These are phyloP conservation scores for Sporothrix schenckii DNA, from an alignment of 2,329 filamentous ascomycete genomes.

Conservation along the genomic window DNA sequence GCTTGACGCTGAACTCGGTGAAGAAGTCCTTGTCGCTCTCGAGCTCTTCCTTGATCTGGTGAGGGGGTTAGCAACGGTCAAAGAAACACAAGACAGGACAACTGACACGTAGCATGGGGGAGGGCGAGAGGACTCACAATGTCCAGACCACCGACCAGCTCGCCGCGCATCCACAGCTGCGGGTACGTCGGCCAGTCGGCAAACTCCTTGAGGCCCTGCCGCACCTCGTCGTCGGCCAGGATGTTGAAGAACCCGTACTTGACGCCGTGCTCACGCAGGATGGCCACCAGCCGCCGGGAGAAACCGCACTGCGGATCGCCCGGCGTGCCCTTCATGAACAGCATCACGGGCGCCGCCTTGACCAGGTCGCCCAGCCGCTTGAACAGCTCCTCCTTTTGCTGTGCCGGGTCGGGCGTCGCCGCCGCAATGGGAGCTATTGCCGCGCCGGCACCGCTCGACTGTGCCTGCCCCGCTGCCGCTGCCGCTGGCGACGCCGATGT, in stretches of 20 bases:
- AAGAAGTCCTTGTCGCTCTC: conserved; percentile 82
- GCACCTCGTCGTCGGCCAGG: conserved; percentile 92
- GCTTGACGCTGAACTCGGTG: conserved; percentile 66
- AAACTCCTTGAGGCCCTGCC: conserved; percentile 93
- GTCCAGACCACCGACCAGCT: conserved; percentile 89
- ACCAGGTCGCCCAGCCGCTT: conserved; percentile 81
- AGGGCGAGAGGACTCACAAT: conserved; percentile 67
- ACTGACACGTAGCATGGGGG: not conserved
- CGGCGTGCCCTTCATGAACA: conserved; percentile 99
- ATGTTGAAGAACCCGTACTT: conserved; percentile 99
- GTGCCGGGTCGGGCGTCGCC: conserved; percentile 53
- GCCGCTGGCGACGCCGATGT: conserved; percentile 36
- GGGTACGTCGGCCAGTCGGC: conserved; percentile 99
- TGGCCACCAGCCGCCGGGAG: conserved; percentile 81
- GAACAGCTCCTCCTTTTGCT: conserved; percentile 81
- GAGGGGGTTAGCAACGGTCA: not conserved
- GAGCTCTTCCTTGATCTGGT: conserved; percentile 89
- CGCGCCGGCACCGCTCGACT: conserved; percentile 44
- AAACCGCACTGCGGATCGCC: conserved; percentile 97
- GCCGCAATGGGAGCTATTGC: conserved; percentile 39
- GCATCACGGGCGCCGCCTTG: conserved; percentile 94
- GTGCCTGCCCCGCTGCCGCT: conserved; percentile 43
- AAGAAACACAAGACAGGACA: conserved; percentile 22
- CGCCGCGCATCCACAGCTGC: conserved; percentile 88
- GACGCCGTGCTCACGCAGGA: conserved; percentile 85